These are phyloP conservation scores for Zelonia costaricensis DNA, from an alignment of 208 protist genomes.

Conservation along the genomic window DNA sequence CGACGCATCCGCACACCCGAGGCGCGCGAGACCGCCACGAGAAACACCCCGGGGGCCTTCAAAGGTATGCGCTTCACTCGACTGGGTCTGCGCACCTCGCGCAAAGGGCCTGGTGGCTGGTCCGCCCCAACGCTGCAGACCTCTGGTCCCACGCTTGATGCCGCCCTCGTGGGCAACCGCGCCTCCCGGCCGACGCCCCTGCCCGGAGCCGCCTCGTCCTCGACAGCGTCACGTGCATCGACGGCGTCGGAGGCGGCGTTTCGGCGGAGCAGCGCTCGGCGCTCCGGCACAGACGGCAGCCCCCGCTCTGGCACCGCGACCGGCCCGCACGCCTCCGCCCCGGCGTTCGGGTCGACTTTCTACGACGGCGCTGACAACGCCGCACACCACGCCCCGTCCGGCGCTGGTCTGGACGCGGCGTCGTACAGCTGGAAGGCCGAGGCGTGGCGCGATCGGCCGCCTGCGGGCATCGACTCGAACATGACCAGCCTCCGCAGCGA, in stretches of 20 bases:
- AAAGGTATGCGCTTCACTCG: conserved; percentile 13
- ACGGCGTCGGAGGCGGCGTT: too few relatives aligned
- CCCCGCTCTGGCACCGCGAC: too few relatives aligned
- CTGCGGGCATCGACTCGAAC: conserved; percentile 11
- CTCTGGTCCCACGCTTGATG: too few relatives aligned
- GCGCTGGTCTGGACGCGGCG: conserved; percentile 21
- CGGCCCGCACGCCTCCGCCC: too few relatives aligned
- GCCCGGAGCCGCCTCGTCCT: too few relatives aligned
- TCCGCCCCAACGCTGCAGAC: conserved; percentile 38
- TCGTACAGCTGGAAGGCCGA: conserved; percentile 56
- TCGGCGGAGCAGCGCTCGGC: conserved; percentile 3
- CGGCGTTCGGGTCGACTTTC: conserved; percentile 8
- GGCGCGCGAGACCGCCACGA: too few relatives aligned
- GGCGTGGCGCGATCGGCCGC: conserved; percentile 13
- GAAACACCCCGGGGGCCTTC: not conserved
- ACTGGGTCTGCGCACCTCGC: conserved; percentile 49
- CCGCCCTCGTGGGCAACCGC: too few relatives aligned
- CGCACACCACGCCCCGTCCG: conserved; percentile 10
- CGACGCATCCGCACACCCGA: too few relatives aligned
- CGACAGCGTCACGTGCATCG: too few relatives aligned
- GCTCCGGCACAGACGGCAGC: too few relatives aligned
- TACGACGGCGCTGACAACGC: conserved; percentile 34
- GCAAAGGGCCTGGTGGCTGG: conserved; percentile 64
- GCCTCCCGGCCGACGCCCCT: too few relatives aligned
- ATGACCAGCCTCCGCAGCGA: conserved; percentile 9